Evolutionary conservation across 1,284 basidiomycete species (phyloP).

Genomic region (Cryptococcus floricola): DNA sequence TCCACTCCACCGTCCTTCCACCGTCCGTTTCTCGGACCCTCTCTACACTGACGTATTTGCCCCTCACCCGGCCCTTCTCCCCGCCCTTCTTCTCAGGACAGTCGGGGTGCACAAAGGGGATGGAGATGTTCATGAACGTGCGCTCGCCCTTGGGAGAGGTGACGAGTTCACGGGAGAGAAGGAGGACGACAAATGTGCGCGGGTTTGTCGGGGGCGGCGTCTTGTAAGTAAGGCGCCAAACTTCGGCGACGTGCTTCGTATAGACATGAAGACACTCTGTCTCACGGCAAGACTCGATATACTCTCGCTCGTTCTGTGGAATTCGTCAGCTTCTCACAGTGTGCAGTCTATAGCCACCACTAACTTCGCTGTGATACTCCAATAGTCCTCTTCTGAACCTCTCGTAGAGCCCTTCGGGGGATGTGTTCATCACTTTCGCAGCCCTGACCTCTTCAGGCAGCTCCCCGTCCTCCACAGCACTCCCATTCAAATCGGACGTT

Average conservation of each 20-base stretch:
- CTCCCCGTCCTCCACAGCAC: slow-evolving; percentile 7
- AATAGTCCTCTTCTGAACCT: slow-evolving; percentile 41
- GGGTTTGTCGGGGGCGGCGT: slow-evolving; percentile 46
- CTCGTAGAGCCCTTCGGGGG: slow-evolving; percentile 37
- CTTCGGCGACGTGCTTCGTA: slow-evolving; percentile 41
- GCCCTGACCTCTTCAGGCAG: slow-evolving; percentile 23
- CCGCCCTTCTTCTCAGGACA: slow-evolving; percentile 37
- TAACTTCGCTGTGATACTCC: slow-evolving; percentile 40
- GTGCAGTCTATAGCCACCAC: slow-evolving; percentile 1
- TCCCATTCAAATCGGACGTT: slow-evolving; percentile 6
- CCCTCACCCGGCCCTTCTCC: slow-evolving; percentile 41
- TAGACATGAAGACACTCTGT: slow-evolving; percentile 42
- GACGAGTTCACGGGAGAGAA: slow-evolving; percentile 34
- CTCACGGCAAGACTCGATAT: slow-evolving; percentile 44
- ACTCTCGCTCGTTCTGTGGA: slow-evolving; percentile 34
- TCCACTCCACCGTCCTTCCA: slow-evolving; percentile 41
- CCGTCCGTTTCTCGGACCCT: slow-evolving; percentile 32
- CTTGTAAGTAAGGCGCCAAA: slow-evolving; percentile 46
- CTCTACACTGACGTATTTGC: slow-evolving; percentile 47
- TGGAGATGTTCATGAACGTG: slow-evolving; percentile 44
- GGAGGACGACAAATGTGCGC: slow-evolving; percentile 44
- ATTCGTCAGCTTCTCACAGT: background rate
- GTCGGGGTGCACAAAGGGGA: slow-evolving; percentile 43
- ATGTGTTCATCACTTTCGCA: slow-evolving; percentile 24
- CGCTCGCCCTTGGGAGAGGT: slow-evolving; percentile 29